Percentiles rank a stretch among this genome's conserved stretches.
These are phyloP conservation scores for Eucalyptus camaldulensis DNA, from an alignment of 345 rosid genomes.

Conservation along the genomic window DNA sequence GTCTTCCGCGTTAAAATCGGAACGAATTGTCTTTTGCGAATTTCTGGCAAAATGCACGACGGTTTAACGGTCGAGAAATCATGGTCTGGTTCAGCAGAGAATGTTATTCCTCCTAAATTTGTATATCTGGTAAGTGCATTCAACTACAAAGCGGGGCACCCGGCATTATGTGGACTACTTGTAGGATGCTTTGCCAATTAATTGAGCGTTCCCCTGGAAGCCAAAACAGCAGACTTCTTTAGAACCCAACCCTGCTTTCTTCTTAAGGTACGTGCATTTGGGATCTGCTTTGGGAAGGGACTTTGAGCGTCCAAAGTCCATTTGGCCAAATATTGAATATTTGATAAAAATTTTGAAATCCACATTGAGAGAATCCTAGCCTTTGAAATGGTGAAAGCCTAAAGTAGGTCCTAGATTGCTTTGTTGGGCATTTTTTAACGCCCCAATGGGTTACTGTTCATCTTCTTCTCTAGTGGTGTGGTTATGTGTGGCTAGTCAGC, in stretches of 20 bases:
- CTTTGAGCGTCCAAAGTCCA: not conserved
- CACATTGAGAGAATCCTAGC: no score
- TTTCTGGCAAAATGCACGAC: not conserved
- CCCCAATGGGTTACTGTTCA: no score
- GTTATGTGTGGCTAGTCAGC: no score
- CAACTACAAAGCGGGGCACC: not conserved
- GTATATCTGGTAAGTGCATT: not conserved
- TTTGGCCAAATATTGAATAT: not conserved
- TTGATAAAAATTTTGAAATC: no score
- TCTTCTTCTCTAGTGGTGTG: no score
- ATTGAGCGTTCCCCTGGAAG: not conserved
- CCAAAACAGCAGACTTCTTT: not conserved
- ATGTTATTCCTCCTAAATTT: not conserved
- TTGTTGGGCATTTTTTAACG: no score
- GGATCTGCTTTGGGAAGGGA: not conserved
- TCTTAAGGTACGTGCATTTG: not conserved
- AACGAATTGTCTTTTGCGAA: not conserved
- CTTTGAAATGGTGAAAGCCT: no score
- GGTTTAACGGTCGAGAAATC: not conserved
- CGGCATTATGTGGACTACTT: not conserved
- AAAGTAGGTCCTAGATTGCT: rapidly evolving
- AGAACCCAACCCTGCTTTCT: not conserved
- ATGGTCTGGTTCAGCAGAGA: not conserved
- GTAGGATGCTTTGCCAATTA: not conserved
- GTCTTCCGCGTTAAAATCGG: not conserved